Base-by-base conservation (phyloP, 176 grass and related monocot species). In the Aegilops longissima region DNA sequence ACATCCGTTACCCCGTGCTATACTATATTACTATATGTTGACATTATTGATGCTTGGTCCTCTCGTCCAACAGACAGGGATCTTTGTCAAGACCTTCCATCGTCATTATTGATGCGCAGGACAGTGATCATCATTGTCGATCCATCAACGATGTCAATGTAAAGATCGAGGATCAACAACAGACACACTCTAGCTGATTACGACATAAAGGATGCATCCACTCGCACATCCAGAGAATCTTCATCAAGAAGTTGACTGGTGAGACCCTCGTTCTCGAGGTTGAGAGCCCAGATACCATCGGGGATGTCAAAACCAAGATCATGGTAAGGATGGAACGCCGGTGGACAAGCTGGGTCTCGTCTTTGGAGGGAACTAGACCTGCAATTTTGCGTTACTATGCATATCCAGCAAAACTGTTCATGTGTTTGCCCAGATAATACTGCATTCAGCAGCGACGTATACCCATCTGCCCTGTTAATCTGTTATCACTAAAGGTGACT, bases 331-430 rank as follows among this genome's bases (percentile, higher is more conserved):
- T 21, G 6, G 54, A 0, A 59, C 0, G 3, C 0, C 0, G 54
- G 54, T 59, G 18, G 2, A 20, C 54, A 59, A 59, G 54, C 54
- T 0, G 54, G 0, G 7, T 8, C 6, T 0, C 2, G 0, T 3
- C 18, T 59, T 20, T 59, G 0, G 2, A 59, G 54, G 54, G 0
- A 59, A 59, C 18, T 59, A 21, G 18, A 59, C 54, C 54, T 59
- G 17, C 2, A 59, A 59, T 59, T 59, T 59, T 59, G 54, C 1
- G 0, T 2, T 1, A 58, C 54, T 59, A 1, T 21, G 3, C 0
- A 21, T 21, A 9, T 59, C 54, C 6, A 59, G 18, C 18, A 21
- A 21, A 59, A 59, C 18, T 8, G 18, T 21, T 21, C 6, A 21
- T 58, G 18, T 21, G 54, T 59, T 59, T 21, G 9, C 54, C 6